Evolutionary conservation across 2,329 filamentous ascomycete genomes (phyloP), one percentile per base, ranked within the genome.

Genomic region (Cladophialophora exuberans): DNA sequence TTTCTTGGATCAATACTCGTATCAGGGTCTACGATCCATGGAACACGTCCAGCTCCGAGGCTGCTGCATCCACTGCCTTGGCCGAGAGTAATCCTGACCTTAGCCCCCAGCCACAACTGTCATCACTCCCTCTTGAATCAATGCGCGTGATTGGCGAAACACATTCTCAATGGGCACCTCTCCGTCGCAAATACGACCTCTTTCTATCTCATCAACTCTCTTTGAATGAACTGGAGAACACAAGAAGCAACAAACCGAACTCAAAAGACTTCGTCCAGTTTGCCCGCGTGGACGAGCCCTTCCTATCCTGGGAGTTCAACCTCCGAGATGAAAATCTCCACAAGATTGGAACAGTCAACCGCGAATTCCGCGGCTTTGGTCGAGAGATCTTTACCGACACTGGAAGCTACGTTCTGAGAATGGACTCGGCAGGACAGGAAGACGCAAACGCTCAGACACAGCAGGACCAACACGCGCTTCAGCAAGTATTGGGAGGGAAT

Each of bases 311-410:
- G 83, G 82, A 86, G 66, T 87, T 87, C 67, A 78, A 79, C 7
- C 73, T 87, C 3, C 75, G 74, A 28, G 76, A 78, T 2, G 76
- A 79, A 48, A 73, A 81, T 20, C 66, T 71, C 36, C 71, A 69
- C 2, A 68, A 83, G 10, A 77, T 86, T 50, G 84, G 84, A 36
- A 82, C 79, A 2, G 83, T 87, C 3, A 86, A 85, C 61, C 80
- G 84, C 57, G 82, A 85, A 62, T 87, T 86, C 62, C 74, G 69
- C 15, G 83, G 83, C 2, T 84, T 85, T 65, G 83, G 80, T 2
- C 74, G 83, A 10, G 83, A 87, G 60, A 73, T 86, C 15, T 86
- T 87, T 66, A 86, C 84, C 1, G 83, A 86, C 59, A 86, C 83
- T 0, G 84, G 84, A 38, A 80, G 85, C 0, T 87, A 87, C 64